These are phyloP conservation scores for Marasmius tenuissimus DNA, from an alignment of 1,284 basidiomycete genomes.

Conservation along the genomic window DNA sequence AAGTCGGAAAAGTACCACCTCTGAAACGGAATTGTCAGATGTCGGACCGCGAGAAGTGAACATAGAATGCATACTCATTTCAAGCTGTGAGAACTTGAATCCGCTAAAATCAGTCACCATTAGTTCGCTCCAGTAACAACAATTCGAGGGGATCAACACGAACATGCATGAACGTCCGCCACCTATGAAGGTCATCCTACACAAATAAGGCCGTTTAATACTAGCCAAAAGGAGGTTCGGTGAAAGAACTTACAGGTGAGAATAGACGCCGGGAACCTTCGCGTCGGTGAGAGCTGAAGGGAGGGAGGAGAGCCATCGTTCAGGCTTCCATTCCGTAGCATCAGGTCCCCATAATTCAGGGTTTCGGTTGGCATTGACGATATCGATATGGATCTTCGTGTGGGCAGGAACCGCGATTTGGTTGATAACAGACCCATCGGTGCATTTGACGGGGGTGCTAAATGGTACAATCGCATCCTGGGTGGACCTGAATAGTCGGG, in stretches of 20 bases:
- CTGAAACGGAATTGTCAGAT: neutral
- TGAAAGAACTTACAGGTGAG: slow-evolving; percentile 10
- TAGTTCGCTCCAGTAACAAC: neutral
- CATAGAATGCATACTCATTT: slow-evolving; percentile 31
- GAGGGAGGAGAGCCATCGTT: slow-evolving; percentile 30
- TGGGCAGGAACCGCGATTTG: slow-evolving; percentile 23
- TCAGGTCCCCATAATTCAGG: slow-evolving; percentile 32
- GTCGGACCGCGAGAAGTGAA: neutral
- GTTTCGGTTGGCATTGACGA: slow-evolving; percentile 27
- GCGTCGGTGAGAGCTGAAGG: slow-evolving; percentile 16
- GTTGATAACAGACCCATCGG: slow-evolving; percentile 25
- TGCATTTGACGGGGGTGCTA: slow-evolving; percentile 20
- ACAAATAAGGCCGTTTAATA: neutral
- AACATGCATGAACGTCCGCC: slow-evolving; percentile 31
- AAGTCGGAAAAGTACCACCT: neutral
- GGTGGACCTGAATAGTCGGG: slow-evolving; percentile 10
- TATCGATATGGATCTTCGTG: slow-evolving; percentile 25
- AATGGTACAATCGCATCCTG: slow-evolving; percentile 21
- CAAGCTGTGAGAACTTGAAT: slow-evolving; percentile 32
- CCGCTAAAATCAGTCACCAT: slow-evolving; percentile 15
- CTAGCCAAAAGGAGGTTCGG: neutral
- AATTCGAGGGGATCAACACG: neutral
- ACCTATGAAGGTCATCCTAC: slow-evolving; percentile 32
- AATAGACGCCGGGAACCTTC: slow-evolving; percentile 14
- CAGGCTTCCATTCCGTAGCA: slow-evolving; percentile 35